Conservation (phyloP, 179 eudicot genomes). For the Amaranthus tricolor region DNA sequence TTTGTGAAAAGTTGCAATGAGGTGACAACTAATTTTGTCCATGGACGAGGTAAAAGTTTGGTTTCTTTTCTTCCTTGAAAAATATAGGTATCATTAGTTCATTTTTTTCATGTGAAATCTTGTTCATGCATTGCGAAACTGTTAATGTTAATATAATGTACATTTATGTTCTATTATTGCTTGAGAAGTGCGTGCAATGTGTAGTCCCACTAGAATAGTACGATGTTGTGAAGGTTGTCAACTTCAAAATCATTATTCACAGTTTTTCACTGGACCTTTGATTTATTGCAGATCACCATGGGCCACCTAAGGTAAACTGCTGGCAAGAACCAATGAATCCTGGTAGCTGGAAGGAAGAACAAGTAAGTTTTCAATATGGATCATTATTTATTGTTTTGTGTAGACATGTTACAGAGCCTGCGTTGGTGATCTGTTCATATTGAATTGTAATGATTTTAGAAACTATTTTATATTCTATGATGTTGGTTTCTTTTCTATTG, state of each 20-base stretch:
- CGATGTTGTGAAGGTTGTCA: too few relatives aligned
- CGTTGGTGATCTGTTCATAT: neutral
- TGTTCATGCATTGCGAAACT: too few relatives aligned
- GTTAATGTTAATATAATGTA: too few relatives aligned
- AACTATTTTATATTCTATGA: neutral
- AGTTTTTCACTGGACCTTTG: neutral
- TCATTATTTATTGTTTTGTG: neutral
- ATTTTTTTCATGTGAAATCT: too few relatives aligned
- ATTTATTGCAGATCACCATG: constrained; percentile 49
- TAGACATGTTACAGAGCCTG: neutral
- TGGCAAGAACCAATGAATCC: constrained; percentile 70
- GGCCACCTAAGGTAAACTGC: constrained; percentile 48
- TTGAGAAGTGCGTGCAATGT: too few relatives aligned
- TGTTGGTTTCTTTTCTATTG: neutral
- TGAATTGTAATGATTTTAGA: neutral
- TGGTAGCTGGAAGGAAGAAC: constrained; percentile 66
- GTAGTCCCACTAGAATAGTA: neutral
- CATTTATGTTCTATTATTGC: too few relatives aligned
- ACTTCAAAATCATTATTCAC: neutral
- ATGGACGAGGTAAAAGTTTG: too few relatives aligned
- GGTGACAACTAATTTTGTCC: too few relatives aligned
- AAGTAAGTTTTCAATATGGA: constrained; percentile 38
- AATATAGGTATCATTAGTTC: too few relatives aligned
- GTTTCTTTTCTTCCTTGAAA: too few relatives aligned
- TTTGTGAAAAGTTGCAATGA: too few relatives aligned